A percentile compares a stretch with the other conserved stretches of the same genome.
Conservation (phyloP, 306 rosid genomes). For the Malus sieversii region DNA sequence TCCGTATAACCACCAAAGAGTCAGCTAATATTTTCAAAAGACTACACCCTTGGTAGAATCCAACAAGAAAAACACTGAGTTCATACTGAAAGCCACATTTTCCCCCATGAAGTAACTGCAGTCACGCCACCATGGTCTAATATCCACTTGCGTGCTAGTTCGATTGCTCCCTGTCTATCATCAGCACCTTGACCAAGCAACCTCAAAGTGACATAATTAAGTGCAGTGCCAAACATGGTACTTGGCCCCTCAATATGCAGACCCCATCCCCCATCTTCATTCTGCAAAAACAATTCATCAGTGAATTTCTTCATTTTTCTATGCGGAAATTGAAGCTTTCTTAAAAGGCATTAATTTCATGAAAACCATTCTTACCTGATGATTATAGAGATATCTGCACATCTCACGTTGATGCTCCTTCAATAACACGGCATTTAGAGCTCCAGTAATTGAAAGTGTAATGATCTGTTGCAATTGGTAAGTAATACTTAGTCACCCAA, state of each 20-base stretch:
- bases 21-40: neutral
- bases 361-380: slow-evolving; percentile 22
- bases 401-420: slow-evolving; percentile 24
- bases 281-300: slow-evolving; percentile 12
- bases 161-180: slow-evolving; percentile 22
- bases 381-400: slow-evolving; percentile 34
- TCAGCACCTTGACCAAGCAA: slow-evolving; percentile 26
- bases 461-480: slow-evolving; percentile 16
- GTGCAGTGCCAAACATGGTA: slow-evolving; percentile 30
- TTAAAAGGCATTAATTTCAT: neutral
- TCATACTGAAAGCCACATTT: slow-evolving; percentile 37
- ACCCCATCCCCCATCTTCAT: slow-evolving; percentile 40
- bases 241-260: slow-evolving; percentile 36
- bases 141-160: slow-evolving; percentile 26
- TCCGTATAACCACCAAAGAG: neutral
- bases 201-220: slow-evolving; percentile 24
- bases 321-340: neutral
- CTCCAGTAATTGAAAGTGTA: slow-evolving; percentile 33
- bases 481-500: neutral
- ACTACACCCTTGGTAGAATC: neutral
- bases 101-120: slow-evolving; percentile 31
- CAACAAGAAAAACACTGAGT: neutral
- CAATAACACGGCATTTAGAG: slow-evolving; percentile 26
- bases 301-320: neutral
- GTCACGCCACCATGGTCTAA: slow-evolving; percentile 29